A percentile compares a stretch with the other conserved stretches of the same genome.
phyloP scores from a whole-genome alignment of 129 eudicot species.

The Dittrichia graveolens region DNA sequence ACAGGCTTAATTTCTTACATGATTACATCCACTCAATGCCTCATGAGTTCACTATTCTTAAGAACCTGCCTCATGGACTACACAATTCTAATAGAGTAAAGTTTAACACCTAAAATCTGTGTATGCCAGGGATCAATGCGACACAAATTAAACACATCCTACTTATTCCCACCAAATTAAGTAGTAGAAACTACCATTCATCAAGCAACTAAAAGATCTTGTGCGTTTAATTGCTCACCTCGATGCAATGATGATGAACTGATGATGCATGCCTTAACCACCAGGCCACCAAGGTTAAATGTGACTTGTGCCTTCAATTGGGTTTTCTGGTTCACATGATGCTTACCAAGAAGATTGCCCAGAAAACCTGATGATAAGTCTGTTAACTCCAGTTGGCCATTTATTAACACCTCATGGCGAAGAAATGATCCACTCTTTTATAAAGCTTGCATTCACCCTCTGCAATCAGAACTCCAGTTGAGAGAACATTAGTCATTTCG shows the following conservation, averaged over 20 bases:
- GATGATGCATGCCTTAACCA: neutral
- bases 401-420: conserved; percentile 12
- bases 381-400: neutral
- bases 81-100: too few relatives aligned
- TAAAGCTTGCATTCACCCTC: conserved; percentile 16
- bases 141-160: too few relatives aligned
- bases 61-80: too few relatives aligned
- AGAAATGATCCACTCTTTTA: conserved; percentile 2
- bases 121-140: too few relatives aligned
- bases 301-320: too few relatives aligned
- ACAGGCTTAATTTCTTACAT: too few relatives aligned
- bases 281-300: neutral
- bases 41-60: too few relatives aligned
- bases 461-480: conserved; percentile 9
- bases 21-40: too few relatives aligned
- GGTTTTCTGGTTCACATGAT: neutral
- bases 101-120: too few relatives aligned
- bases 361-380: neutral
- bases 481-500: neutral
- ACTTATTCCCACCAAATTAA: too few relatives aligned
- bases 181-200: too few relatives aligned
- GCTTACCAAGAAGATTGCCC: conserved; percentile 5
- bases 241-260: neutral
- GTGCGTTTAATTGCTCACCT: conserved; percentile 4
- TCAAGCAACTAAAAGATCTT: neutral